Conservation (phyloP, 768 basidiomycete genomes). For the Russula emetica region DNA sequence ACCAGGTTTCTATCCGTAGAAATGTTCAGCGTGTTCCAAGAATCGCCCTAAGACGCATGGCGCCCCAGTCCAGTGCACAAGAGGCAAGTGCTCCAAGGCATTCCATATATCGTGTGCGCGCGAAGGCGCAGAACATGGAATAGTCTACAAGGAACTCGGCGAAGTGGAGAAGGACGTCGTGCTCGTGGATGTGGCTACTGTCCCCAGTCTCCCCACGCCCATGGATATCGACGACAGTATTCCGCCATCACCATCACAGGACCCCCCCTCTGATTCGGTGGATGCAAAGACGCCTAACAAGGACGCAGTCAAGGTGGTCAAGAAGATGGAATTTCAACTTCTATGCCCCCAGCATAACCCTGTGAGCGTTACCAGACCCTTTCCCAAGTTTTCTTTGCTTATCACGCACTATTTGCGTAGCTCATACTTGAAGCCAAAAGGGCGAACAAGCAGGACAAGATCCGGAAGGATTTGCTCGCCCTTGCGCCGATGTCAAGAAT, state of each 20-base stretch:
- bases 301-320: conserved; percentile 54
- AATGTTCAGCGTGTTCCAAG: conserved; percentile 85
- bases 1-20: conserved; percentile 45
- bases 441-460: conserved; percentile 68
- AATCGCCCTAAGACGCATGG: conserved; percentile 62
- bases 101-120: conserved; percentile 91
- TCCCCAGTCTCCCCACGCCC: conserved; percentile 24
- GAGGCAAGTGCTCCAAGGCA: conserved; percentile 89
- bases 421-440: conserved; percentile 70
- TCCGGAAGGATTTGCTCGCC: conserved; percentile 63
- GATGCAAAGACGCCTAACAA: conserved; percentile 33
- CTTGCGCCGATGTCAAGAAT: conserved; percentile 70
- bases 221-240: conserved; percentile 36
- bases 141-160: conserved; percentile 57
- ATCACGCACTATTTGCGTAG: conserved; percentile 37
- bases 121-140: conserved; percentile 47
- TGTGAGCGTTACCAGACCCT: conserved; percentile 44
- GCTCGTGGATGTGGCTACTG: conserved; percentile 41
- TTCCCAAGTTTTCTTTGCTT: not conserved
- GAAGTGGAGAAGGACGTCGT: conserved; percentile 83
- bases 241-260: conserved; percentile 5
- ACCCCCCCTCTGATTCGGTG: conserved; percentile 8
- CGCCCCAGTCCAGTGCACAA: conserved; percentile 87
- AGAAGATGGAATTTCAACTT: conserved; percentile 69
- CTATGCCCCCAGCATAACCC: conserved; percentile 89